These are phyloP conservation scores for Penicillium verrucosum DNA, from an alignment of 2,329 filamentous ascomycete species.

Conservation along the genomic window DNA sequence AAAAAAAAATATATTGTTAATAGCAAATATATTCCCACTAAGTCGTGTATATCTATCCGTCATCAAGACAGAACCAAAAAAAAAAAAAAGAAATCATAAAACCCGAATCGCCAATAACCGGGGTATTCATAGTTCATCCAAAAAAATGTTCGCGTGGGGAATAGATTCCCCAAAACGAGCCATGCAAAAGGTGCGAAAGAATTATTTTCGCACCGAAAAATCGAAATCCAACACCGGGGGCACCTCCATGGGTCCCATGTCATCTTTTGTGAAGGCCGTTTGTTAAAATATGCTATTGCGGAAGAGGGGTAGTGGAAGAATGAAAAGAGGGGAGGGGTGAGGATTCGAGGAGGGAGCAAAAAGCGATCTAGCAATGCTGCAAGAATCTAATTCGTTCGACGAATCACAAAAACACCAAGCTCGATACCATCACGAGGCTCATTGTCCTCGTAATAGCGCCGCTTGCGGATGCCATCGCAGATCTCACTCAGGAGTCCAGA, in stretches of 20 bases:
- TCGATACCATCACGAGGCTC: constrained; percentile 47
- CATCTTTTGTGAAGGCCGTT: constrained; percentile 9
- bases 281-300: constrained; percentile 21
- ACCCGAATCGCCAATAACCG: constrained; percentile 22
- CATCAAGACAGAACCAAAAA: constrained; percentile 8
- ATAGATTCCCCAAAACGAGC: constrained; percentile 18
- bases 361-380: background rate
- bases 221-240: constrained; percentile 19
- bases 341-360: background rate
- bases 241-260: constrained; percentile 8
- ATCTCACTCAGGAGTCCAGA: constrained; percentile 59
- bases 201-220: constrained; percentile 2
- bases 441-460: constrained; percentile 46
- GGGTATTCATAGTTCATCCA: constrained; percentile 33
- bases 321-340: background rate
- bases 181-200: constrained; percentile 11
- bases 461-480: constrained; percentile 55
- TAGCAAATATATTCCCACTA: constrained; percentile 5
- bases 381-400: constrained; percentile 35
- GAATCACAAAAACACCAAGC: constrained; percentile 50
- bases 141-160: constrained; percentile 12
- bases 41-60: constrained; percentile 18
- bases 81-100: constrained; percentile 11
- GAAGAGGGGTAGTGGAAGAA: constrained; percentile 7
- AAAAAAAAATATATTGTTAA: background rate